Evolutionary conservation across 257 asterid species (phyloP).

Genomic region (Linaria vulgaris): DNA sequence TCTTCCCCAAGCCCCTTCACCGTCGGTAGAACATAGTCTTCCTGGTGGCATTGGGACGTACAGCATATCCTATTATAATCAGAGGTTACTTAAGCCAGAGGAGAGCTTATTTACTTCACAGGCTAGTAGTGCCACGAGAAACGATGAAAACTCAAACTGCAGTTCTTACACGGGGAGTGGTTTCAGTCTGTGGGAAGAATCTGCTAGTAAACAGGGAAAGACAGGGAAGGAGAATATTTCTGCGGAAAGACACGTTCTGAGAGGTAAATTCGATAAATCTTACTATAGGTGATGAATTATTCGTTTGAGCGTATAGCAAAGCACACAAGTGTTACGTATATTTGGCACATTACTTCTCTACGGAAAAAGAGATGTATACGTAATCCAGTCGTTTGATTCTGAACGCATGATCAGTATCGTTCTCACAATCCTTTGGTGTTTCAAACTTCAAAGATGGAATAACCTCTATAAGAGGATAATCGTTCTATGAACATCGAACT

Average conservation of each 20-base stretch:
- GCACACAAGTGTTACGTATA: no score
- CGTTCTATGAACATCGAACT: no score
- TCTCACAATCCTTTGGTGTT: no score
- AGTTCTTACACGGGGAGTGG: conserved; percentile 73
- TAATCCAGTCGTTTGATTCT: no score
- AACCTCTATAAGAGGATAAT: no score
- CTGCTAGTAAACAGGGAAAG: conserved; percentile 81
- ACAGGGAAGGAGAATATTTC: conserved; percentile 97
- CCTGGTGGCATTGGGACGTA: conserved; percentile 88
- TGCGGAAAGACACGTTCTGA: conserved; percentile 46
- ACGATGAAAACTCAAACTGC: conserved; percentile 66
- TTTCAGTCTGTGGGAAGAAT: conserved; percentile 86
- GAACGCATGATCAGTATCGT: no score
- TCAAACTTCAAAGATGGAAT: no score
- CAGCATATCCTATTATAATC: conserved; percentile 71
- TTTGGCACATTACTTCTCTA: no score
- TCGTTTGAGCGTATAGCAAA: no score
- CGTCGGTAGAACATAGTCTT: conserved; percentile 57
- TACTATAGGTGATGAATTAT: neutral
- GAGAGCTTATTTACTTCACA: conserved; percentile 46
- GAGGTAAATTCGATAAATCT: conserved; percentile 44
- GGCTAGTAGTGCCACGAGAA: conserved; percentile 51
- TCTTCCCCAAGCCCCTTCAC: conserved; percentile 38
- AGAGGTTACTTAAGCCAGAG: conserved; percentile 53
- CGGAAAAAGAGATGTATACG: no score